Evolutionary conservation across 768 basidiomycete genomes (phyloP).

Genomic region (Mrakia gelida): DNA sequence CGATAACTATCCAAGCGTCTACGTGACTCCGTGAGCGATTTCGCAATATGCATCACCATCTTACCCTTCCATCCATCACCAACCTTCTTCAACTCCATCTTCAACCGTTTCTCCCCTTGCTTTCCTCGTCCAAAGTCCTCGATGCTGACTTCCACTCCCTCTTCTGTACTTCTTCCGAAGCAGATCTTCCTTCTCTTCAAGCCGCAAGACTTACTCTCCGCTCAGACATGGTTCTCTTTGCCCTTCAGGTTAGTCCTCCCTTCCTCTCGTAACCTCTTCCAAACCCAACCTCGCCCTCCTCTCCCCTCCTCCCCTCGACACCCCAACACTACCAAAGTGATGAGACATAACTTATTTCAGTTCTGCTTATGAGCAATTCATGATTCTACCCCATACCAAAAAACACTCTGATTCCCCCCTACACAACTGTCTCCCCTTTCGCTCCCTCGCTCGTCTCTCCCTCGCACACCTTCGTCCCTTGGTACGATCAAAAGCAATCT

Average conservation of each 20-base stretch:
- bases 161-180: not conserved
- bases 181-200: not conserved
- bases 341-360: conserved; percentile 16
- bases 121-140: not conserved
- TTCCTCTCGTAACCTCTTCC: not conserved
- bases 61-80: not conserved
- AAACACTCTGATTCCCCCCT: not conserved
- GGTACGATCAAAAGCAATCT: not conserved
- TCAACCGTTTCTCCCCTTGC: not conserved
- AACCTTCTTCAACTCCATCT: not conserved
- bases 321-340: not conserved
- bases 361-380: conserved; percentile 19
- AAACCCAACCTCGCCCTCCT: not conserved
- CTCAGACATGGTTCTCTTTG: not conserved
- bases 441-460: not conserved
- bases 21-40: conserved; percentile 17
- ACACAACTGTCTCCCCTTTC: not conserved
- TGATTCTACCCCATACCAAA: conserved; percentile 17
- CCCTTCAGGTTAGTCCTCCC: not conserved
- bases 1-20: conserved; percentile 3
- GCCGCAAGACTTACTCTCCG: not conserved
- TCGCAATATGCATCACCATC: conserved; percentile 13
- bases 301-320: not conserved
- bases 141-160: not conserved
- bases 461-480: not conserved